A percentile compares a stretch with the other conserved stretches of the same genome.
Evolutionary conservation across 805 yeast genomes (phyloP).

Genomic region (Cyberlindnera subsufficiens): DNA sequence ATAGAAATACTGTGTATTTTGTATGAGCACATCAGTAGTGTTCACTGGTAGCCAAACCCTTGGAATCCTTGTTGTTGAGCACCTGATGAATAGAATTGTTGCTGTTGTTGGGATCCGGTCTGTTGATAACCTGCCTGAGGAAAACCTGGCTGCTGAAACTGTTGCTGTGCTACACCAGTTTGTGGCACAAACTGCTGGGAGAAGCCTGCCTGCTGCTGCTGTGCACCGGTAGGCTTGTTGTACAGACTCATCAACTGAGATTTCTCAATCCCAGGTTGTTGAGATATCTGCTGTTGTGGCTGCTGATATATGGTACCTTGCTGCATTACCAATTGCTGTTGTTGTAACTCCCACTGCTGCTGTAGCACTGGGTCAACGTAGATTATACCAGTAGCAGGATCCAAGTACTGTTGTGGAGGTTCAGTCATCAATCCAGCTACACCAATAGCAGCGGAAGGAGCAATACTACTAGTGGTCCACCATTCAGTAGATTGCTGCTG

Average conservation of each 20-base stretch:
- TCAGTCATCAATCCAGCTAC: conserved; percentile 27
- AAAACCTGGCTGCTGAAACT: conserved; percentile 3
- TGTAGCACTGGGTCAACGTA: conserved; percentile 69
- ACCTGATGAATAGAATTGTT: background rate
- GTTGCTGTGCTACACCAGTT: conserved; percentile 1
- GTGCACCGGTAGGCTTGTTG: conserved; percentile 35
- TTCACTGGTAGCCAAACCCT: background rate
- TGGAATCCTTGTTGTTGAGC: conserved; percentile 1
- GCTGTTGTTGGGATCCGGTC: conserved; percentile 3
- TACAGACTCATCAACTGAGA: conserved; percentile 18
- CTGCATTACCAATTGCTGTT: conserved; percentile 13
- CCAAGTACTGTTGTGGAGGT: conserved; percentile 63
- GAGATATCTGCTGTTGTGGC: conserved; percentile 8
- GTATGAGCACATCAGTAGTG: too few relatives aligned
- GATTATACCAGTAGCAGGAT: conserved; percentile 63
- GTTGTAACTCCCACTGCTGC: conserved; percentile 22
- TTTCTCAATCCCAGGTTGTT: conserved; percentile 10
- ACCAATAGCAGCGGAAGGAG: conserved; percentile 17
- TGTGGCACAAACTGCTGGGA: conserved; percentile 9
- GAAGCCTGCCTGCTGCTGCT: conserved; percentile 26
- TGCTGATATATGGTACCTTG: conserved; percentile 1
- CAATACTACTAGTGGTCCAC: conserved; percentile 21
- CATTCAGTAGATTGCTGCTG: conserved; percentile 13
- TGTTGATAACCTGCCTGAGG: conserved; percentile 4
- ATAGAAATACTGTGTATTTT: too few relatives aligned